Evolutionary conservation across 495 filamentous ascomycete species (phyloP).

Genomic region (Aspergillus taichungensis): DNA sequence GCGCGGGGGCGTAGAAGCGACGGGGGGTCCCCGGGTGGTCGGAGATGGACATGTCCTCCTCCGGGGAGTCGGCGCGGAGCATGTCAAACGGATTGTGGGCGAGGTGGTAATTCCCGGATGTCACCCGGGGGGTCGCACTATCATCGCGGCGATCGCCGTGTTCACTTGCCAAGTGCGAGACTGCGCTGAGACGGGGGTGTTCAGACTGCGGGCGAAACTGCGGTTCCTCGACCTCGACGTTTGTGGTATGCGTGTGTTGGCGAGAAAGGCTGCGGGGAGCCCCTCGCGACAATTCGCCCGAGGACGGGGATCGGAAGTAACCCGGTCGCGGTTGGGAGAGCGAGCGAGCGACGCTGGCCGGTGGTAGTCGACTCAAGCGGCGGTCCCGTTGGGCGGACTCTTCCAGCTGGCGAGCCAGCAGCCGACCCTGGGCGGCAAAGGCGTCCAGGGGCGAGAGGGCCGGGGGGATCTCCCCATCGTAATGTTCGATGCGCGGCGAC

Average conservation of each 20-base stretch:
- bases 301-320: conserved; percentile 56
- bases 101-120: conserved; percentile 11
- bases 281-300: conserved; percentile 19
- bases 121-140: conserved; percentile 21
- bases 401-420: conserved; percentile 80
- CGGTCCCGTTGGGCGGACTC: conserved; percentile 57
- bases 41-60: conserved; percentile 21
- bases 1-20: conserved; percentile 15
- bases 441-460: conserved; percentile 92
- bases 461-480: conserved; percentile 81
- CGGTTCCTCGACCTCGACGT: conserved; percentile 52
- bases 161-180: conserved; percentile 44
- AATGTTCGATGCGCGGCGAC: conserved; percentile 63
- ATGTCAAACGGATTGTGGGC: conserved; percentile 33
- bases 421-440: conserved; percentile 77
- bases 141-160: conserved; percentile 24
- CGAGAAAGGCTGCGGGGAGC: conserved; percentile 18
- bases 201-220: conserved; percentile 59
- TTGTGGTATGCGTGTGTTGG: conserved; percentile 34
- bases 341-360: conserved; percentile 69
- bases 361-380: conserved; percentile 77
- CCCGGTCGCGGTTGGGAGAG: conserved; percentile 59
- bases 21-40: conserved; percentile 11
- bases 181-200: conserved; percentile 61
- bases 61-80: conserved; percentile 41